Base-by-base conservation (phyloP, 2,329 filamentous ascomycete genomes). In the Aspergillus spinulosporus region DNA sequence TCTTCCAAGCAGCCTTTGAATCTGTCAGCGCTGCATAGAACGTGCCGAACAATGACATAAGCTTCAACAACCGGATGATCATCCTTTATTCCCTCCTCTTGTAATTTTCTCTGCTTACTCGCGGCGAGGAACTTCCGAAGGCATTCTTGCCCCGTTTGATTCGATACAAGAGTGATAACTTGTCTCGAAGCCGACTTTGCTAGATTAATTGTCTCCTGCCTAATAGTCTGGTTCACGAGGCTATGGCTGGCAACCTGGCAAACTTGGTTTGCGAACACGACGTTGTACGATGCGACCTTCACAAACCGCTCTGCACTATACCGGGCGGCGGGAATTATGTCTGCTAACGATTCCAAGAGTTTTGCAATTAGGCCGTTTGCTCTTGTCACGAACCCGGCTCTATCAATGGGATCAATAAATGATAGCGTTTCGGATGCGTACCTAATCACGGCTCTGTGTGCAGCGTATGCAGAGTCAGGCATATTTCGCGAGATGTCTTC, bases 321-420 rank as follows among this genome's bases (percentile, higher is more conserved):
- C n/a, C 59, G 59, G 3, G 44, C 49, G 5, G 52, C 54, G 21
- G 61, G 54, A 12, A 62, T 39, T 39, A 67, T 58, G 11, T 59
- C 56, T 47, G 61, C 51, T 46, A 74, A 47, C n/a, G 70, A 66
- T 43, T 77, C 71, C 34, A 75, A 67, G 11, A 81, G 58, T n/a
- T 70, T 68, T 12, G 68, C 68, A 45, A 80, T 66, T 37, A 76
- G 60, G 14, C 55, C 56, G 45, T 65, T 63, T 6, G 65, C 66
- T 54, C 74, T 76, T 14, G 68, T 62, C 3, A 79, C 69, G 60
- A 80, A 84, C 3, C 71, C 67, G 28, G 63, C 68, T 14, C 83
- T 77, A 64, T 85, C 83, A 14, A 84, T 71, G 0, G 79, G 72
- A 63, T 86, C 83, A 31, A 77, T 71, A 59, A 85, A 85, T 42